Evolutionary conservation across 257 asterid genomes (phyloP).

Genomic region (Solanum chmielewskii): DNA sequence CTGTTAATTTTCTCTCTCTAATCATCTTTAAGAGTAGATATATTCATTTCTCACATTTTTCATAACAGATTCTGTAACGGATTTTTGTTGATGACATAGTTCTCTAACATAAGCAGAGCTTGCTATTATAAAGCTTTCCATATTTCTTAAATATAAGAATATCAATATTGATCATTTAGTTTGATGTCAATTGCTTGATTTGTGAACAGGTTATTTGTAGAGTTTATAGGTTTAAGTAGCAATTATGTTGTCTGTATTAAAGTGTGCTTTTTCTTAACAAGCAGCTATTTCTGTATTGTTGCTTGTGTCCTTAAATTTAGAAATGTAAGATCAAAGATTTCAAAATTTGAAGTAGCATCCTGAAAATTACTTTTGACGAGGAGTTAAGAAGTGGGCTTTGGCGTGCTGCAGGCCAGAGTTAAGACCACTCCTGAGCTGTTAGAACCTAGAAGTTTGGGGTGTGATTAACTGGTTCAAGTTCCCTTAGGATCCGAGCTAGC

Average conservation of each 20-base stretch:
- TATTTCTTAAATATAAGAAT: background rate
- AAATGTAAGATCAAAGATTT: background rate
- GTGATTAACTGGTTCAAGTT: background rate
- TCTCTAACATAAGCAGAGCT: background rate
- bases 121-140: background rate
- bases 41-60: background rate
- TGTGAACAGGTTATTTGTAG: background rate
- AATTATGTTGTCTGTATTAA: background rate
- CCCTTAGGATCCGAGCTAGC: background rate
- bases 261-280: background rate
- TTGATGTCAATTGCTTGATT: background rate
- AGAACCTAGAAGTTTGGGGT: background rate
- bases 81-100: background rate
- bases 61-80: background rate
- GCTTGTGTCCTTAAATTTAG: background rate
- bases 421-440: background rate
- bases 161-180: background rate
- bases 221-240: background rate
- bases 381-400: background rate
- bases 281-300: background rate
- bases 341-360: background rate
- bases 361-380: background rate
- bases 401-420: background rate
- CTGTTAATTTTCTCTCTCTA: background rate
- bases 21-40: background rate